A percentile compares a stretch with the other conserved stretches of the same genome.
These are phyloP conservation scores for Yamadazyma triangularis DNA, from an alignment of 1,139 yeast genomes.

Conservation along the genomic window DNA sequence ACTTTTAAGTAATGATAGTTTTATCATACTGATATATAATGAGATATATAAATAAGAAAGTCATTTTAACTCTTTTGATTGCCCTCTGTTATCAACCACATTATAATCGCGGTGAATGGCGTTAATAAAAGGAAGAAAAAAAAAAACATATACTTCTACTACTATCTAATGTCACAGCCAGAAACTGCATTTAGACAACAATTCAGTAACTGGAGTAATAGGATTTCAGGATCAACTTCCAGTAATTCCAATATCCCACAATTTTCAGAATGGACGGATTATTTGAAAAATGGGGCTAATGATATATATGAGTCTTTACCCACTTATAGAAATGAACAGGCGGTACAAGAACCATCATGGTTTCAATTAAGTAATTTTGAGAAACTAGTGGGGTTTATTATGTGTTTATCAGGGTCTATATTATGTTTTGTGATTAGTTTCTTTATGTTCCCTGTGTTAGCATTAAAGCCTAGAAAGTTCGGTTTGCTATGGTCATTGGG, in stretches of 20 bases:
- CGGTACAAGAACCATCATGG: slow-evolving; percentile 47
- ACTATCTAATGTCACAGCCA: slow-evolving; percentile 39
- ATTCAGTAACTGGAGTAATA: slow-evolving; percentile 37
- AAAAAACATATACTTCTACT: too few species aligned
- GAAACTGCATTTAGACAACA: slow-evolving; percentile 41
- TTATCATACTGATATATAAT: too few species aligned
- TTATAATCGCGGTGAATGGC: too few species aligned
- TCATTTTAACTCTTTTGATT: too few species aligned
- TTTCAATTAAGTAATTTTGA: slow-evolving; percentile 70
- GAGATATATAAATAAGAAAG: too few species aligned
- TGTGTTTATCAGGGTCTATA: slow-evolving; percentile 70
- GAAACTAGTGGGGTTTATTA: slow-evolving; percentile 69
- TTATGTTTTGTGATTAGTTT: slow-evolving; percentile 81
- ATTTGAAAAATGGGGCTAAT: slow-evolving; percentile 39
- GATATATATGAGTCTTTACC: slow-evolving; percentile 41
- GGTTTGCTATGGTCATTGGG: slow-evolving; percentile 92
- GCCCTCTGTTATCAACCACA: too few species aligned
- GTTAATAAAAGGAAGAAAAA: too few species aligned
- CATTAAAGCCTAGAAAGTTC: slow-evolving; percentile 86
- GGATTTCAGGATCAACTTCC: slow-evolving; percentile 12
- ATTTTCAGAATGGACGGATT: slow-evolving; percentile 44
- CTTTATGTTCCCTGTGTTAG: slow-evolving; percentile 82
- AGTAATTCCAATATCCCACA: slow-evolving; percentile 19
- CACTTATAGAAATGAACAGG: slow-evolving; percentile 21
- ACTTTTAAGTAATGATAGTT: too few species aligned